Evolutionary conservation across 495 filamentous ascomycete species (phyloP).

Genomic region (Pyrenopolyporus hunteri): DNA sequence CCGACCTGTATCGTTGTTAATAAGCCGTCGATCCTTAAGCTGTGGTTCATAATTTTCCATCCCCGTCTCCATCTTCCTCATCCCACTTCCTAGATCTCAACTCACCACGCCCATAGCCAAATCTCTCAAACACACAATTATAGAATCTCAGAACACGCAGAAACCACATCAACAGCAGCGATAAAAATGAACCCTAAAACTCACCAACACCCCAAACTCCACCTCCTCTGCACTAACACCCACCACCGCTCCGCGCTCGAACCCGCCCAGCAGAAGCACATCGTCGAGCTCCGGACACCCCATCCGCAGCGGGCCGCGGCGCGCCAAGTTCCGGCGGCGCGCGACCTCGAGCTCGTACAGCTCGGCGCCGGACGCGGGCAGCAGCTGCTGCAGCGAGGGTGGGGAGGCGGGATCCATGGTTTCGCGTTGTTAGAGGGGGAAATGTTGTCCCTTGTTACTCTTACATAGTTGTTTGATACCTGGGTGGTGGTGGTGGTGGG

Average conservation of each 20-base stretch:
- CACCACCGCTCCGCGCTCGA: slow-evolving; percentile 55
- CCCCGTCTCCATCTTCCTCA: not conserved
- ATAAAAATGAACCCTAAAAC: slow-evolving; percentile 24
- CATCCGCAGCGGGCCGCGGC: slow-evolving; percentile 35
- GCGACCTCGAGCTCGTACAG: slow-evolving; percentile 41
- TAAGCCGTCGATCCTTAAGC: slow-evolving; percentile 1
- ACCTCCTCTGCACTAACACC: slow-evolving; percentile 56
- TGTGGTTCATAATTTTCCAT: too few species aligned
- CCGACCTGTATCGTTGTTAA: slow-evolving; percentile 39
- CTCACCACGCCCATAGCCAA: too few species aligned
- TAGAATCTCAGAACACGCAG: too few species aligned
- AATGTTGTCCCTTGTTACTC: too few species aligned
- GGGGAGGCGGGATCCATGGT: slow-evolving; percentile 18
- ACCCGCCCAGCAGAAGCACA: slow-evolving; percentile 50
- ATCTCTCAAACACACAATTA: too few species aligned
- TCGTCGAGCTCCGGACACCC: slow-evolving; percentile 56
- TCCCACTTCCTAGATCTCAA: too few species aligned
- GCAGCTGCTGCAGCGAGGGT: not conserved
- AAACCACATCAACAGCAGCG: too few species aligned
- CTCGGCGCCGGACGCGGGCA: slow-evolving; percentile 28
- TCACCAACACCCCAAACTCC: slow-evolving; percentile 47
- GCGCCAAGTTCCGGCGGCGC: slow-evolving; percentile 17
- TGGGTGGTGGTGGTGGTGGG: too few species aligned
- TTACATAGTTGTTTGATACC: too few species aligned
- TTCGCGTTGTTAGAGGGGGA: not conserved